A percentile compares a stretch with the other conserved stretches of the same genome.
These are phyloP conservation scores for Closterium sp. DNA, from an alignment of 139 green algal genomes.

Conservation along the genomic window DNA sequence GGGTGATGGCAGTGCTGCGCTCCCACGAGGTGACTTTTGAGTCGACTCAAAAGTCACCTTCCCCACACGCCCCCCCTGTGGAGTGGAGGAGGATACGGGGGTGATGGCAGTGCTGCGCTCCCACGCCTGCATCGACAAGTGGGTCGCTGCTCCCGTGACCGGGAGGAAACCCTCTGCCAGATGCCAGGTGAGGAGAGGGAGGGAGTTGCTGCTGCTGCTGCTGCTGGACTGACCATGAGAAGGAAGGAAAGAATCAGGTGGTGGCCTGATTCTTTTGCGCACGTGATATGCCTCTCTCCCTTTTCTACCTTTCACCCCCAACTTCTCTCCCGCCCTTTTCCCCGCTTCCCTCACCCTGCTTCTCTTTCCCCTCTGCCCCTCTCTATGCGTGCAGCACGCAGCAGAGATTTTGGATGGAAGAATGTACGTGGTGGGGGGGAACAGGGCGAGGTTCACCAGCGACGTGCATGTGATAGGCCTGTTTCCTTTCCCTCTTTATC, in stretches of 20 bases:
- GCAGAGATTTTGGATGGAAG: background rate
- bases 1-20: background rate
- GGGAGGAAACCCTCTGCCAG: background rate
- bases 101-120: background rate
- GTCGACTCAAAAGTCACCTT: too few species aligned
- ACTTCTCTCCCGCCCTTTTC: too few species aligned
- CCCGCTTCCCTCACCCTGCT: too few species aligned
- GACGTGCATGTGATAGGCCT: too few species aligned
- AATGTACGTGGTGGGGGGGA: background rate
- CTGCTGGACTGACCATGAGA: too few species aligned
- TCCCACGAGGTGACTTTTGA: background rate
- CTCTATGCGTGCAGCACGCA: background rate
- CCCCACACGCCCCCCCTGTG: too few species aligned
- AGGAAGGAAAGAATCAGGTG: too few species aligned
- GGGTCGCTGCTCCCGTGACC: background rate
- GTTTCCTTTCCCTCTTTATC: background rate
- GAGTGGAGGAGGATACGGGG: background rate
- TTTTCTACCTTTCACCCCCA: too few species aligned
- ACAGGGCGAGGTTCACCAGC: background rate
- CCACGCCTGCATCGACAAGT: background rate
- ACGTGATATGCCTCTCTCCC: too few species aligned
- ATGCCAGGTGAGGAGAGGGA: background rate
- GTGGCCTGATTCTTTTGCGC: too few species aligned
- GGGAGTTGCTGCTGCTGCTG: too few species aligned
- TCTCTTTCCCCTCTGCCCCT: too few species aligned